Evolutionary conservation across 2,329 filamentous ascomycete genomes (phyloP), one percentile per base, ranked within the genome.

Genomic region (Pseudocercospora fuligena): DNA sequence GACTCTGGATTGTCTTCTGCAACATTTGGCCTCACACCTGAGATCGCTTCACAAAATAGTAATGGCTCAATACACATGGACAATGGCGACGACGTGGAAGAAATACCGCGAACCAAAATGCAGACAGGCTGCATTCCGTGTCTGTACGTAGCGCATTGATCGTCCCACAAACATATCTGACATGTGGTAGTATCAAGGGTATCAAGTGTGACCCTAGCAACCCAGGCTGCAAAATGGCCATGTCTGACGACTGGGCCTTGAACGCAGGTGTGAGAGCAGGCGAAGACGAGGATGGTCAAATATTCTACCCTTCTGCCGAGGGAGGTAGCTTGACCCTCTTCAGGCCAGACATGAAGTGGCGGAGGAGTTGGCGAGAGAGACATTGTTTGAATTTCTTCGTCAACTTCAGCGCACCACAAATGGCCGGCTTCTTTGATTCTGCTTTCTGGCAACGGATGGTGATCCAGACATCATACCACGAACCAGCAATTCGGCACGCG

Each of bases 321-420:
- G 60, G 65, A 12, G 47, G 58, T 31, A 69, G 65, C 23, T 63
- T 76, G 25, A 66, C 66, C 11, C 53, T 66, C 1, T 70, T 72
- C 51, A 65, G 72, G 29, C 74, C 73, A 25, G 73, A 76, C 49
- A 69, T 68, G 43, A 74, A 72, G 64, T 77, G 75, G 75, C 70
- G 74, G 36, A 69, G 74, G 12, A 76, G 69, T 58, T 76, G 75
- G 75, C 70, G 75, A 8, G 75, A 77, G 47, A 61, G 74, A 60
- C 74, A 77, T 63, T 74, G 71, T 56, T 70, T 77, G 25, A 75
- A 76, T 63, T 77, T 76, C 70, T 77, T 77, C 64, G 74, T 74
- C 59, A 71, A 75, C 56, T 75, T 74, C 69, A 75, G 89, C 0
- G 75, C 75, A n/a, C 75, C 75, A 1, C 75, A 77, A 40, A 73